Percentiles rank a stretch among this genome's conserved stretches.
Evolutionary conservation across 2,329 filamentous ascomycete species (phyloP).

Genomic region (Clonostachys rhizophaga): DNA sequence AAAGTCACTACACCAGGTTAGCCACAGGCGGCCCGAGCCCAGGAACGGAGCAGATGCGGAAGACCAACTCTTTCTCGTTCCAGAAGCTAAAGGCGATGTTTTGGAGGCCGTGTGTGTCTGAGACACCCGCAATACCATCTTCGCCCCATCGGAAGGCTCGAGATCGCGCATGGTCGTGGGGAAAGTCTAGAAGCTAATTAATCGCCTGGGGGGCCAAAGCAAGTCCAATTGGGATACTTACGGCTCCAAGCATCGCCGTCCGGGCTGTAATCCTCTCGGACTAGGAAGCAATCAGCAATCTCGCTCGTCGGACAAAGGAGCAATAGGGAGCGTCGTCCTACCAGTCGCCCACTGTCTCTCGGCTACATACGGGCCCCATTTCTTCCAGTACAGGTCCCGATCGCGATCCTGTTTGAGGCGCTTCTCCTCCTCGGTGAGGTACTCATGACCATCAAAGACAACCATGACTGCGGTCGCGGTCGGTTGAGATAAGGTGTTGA

Average conservation of each 20-base stretch:
- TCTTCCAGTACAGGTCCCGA: constrained; percentile 92
- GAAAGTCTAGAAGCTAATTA: constrained; percentile 65
- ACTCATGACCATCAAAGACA: constrained; percentile 81
- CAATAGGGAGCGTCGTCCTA: constrained; percentile 28
- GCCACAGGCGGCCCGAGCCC: constrained; percentile 6
- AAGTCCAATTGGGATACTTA: constrained; percentile 40
- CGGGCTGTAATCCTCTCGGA: constrained; percentile 85
- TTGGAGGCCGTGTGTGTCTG: constrained; percentile 81
- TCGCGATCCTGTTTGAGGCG: constrained; percentile 82
- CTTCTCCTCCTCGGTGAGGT: constrained; percentile 85
- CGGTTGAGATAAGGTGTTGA: neutral
- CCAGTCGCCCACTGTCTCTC: constrained; percentile 96
- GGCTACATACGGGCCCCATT: constrained; percentile 91
- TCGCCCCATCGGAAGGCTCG: constrained; percentile 94
- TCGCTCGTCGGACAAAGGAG: neutral
- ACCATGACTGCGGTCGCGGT: constrained; percentile 59
- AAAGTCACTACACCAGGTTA: constrained; percentile 64
- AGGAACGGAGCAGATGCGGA: neutral
- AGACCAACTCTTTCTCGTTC: constrained; percentile 84
- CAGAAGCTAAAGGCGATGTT: constrained; percentile 96
- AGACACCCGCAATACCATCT: constrained; percentile 93
- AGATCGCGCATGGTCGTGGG: constrained; percentile 85
- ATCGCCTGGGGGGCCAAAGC: neutral
- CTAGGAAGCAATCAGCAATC: constrained; percentile 25
- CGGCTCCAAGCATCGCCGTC: constrained; percentile 95